A percentile compares a stretch with the other conserved stretches of the same genome.
These are phyloP conservation scores for Colletotrichum australisinense DNA, from an alignment of 2,329 filamentous ascomycete genomes.

Conservation along the genomic window DNA sequence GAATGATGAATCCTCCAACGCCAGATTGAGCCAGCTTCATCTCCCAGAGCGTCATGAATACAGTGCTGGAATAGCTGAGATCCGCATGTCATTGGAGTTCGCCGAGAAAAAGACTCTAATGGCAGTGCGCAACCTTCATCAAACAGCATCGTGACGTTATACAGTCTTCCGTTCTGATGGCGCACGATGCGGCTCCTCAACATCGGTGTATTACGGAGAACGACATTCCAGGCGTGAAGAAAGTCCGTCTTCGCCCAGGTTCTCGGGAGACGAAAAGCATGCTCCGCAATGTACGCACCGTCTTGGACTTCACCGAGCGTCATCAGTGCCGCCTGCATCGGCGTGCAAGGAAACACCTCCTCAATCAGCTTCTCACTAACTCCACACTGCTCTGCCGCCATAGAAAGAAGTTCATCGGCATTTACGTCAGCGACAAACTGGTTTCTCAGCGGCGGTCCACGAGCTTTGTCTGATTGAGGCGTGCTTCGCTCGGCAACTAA, in stretches of 20 bases:
- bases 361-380: slow-evolving; percentile 7
- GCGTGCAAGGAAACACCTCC: slow-evolving; percentile 4
- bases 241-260: slow-evolving; percentile 8
- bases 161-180: slow-evolving; percentile 1
- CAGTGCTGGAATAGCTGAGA: slow-evolving; percentile 3
- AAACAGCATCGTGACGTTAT: slow-evolving; percentile 3
- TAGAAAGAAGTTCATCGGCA: slow-evolving; percentile 1
- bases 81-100: not conserved
- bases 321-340: slow-evolving; percentile 14
- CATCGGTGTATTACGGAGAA: not conserved
- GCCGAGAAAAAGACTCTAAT: slow-evolving; percentile 4
- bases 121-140: not conserved
- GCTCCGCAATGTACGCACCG: slow-evolving; percentile 12
- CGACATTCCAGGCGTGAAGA: not conserved
- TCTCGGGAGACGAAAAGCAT: not conserved
- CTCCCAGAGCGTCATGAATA: not conserved
- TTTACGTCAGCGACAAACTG: not conserved
- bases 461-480: not conserved
- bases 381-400: slow-evolving; percentile 1
- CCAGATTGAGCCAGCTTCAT: slow-evolving; percentile 5
- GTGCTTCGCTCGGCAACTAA: not conserved
- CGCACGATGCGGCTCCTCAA: slow-evolving; percentile 14
- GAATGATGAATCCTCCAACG: slow-evolving; percentile 5
- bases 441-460: not conserved
- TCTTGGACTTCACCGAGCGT: slow-evolving; percentile 13